Conservation (phyloP, 257 asterid genomes). For the Handroanthus guayacan region DNA sequence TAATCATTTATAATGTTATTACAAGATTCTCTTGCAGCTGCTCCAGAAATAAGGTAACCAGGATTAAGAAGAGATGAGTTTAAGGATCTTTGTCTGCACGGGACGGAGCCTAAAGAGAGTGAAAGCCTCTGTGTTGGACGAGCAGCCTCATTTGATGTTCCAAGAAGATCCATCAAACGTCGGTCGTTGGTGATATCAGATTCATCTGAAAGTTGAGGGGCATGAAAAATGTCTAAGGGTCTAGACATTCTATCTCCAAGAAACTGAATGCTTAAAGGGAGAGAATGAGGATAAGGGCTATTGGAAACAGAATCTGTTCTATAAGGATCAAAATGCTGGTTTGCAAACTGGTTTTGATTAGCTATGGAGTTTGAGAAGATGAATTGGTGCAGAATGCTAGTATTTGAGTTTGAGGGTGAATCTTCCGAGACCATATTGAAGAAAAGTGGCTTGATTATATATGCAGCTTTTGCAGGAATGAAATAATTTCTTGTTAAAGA, state of each 20-base stretch:
- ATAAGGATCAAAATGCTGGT: slow-evolving; percentile 54
- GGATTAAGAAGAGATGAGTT: slow-evolving; percentile 43
- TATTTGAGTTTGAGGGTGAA: slow-evolving; percentile 57
- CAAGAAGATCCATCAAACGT: slow-evolving; percentile 75
- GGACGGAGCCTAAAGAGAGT: slow-evolving; percentile 64
- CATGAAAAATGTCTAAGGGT: slow-evolving; percentile 1
- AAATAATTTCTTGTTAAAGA: too few species aligned
- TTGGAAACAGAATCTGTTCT: slow-evolving; percentile 38
- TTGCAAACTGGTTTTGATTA: slow-evolving; percentile 50
- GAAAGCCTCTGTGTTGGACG: slow-evolving; percentile 70
- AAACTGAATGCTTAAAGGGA: slow-evolving; percentile 37
- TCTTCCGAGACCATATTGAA: slow-evolving; percentile 69
- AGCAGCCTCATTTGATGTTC: slow-evolving; percentile 51
- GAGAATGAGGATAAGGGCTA: slow-evolving; percentile 41
- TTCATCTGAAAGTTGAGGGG: slow-evolving; percentile 47
- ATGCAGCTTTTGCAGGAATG: not conserved
- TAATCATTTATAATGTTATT: slow-evolving; percentile 34
- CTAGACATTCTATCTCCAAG: too few species aligned
- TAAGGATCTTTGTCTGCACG: slow-evolving; percentile 43
- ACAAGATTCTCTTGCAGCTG: slow-evolving; percentile 35
- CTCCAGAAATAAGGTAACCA: slow-evolving; percentile 36
- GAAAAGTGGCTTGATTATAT: not conserved
- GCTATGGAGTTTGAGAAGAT: slow-evolving; percentile 53
- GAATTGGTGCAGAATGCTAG: slow-evolving; percentile 70
- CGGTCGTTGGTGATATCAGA: slow-evolving; percentile 48